Percentiles rank a stretch among this genome's conserved stretches.
Evolutionary conservation across 164 flowering plant genomes (phyloP).

Genomic region (Berberis thunbergii): DNA sequence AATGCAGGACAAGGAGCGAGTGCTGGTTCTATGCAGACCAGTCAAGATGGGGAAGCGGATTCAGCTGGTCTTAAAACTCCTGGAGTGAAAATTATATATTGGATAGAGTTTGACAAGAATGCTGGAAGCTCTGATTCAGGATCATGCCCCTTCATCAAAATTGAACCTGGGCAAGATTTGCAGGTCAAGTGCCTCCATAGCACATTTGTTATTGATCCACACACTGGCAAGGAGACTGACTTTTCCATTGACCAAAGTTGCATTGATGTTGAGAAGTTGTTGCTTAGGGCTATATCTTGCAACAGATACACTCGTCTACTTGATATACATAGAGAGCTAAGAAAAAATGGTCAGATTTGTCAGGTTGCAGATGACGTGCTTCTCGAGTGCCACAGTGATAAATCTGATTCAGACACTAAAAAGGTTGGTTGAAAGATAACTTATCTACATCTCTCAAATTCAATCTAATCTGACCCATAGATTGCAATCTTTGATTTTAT

Average conservation of each 20-base stretch:
- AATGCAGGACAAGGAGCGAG: conserved; percentile 38
- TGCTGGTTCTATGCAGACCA: conserved; percentile 34
- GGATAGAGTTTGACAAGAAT: conserved; percentile 70
- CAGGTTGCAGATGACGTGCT: conserved; percentile 56
- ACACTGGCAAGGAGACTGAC: conserved; percentile 78
- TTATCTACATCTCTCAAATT: too few species aligned
- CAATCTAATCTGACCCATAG: too few species aligned
- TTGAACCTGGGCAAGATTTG: conserved; percentile 87
- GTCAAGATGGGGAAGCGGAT: conserved; percentile 83
- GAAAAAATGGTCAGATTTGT: conserved; percentile 60
- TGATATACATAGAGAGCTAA: conserved; percentile 70
- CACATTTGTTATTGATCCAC: conserved; percentile 79
- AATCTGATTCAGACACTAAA: conserved; percentile 31
- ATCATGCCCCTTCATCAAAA: conserved; percentile 63
- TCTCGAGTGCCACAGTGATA: conserved; percentile 48
- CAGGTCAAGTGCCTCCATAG: conserved; percentile 78
- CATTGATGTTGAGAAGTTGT: conserved; percentile 88
- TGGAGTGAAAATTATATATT: conserved; percentile 76
- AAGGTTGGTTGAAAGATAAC: conserved; percentile 38
- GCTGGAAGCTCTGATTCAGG: conserved; percentile 46
- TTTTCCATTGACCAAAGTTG: conserved; percentile 70
- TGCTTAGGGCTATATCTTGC: conserved; percentile 74
- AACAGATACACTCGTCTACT: conserved; percentile 83
- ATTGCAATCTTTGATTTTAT: not conserved
- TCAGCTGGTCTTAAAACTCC: conserved; percentile 68